Evolutionary conservation across 306 rosid species (phyloP), one percentile per base, ranked within the genome.

Genomic region (Trichosanthes cucumerina): DNA sequence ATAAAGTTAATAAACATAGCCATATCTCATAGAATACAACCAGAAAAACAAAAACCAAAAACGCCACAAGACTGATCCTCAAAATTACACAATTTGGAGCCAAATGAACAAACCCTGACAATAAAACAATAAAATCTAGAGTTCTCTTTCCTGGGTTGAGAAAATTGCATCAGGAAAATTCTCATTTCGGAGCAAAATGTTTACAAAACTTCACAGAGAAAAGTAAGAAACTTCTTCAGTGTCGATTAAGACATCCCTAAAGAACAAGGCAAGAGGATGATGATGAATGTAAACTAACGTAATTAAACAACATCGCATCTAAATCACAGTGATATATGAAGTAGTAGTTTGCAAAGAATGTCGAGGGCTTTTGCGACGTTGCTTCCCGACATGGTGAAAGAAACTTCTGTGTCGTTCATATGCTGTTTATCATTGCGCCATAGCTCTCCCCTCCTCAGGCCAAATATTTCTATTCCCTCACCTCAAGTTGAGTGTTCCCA

Each of bases 401-500:
- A 16, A 72, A 72, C 24, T 47, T 47, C 14, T 12, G 23, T 72
- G 59, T 59, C 49, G 46, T 63, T 7, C 74, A 52, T 58, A 34
- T 75, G 52, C 23, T 50, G 66, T 34, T 39, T 23, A 54, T 53
- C 66, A 23, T 53, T 34, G 64, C 6, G 23, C n/a, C 64, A 53
- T 34, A 76, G 64, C 31, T 52, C 78, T 47, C 46, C 70, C 50
- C 53, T 41, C 21, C 31, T 75, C 43, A 54, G 8, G 36, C 52
- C 16, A 76, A 56, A 38, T 31, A 31, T 11, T 49, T 41, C 70
- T 39, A 70, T 81, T 78, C 26, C n/a, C 91, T 88, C 82, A 91
- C 90, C 92, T 86, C 81, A 64, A 80, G 62, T 81, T 83, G 81
- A 81, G 83, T 54, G 52, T 33, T 87, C 86, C 89, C 81, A 77